Percentiles rank a stretch among this genome's conserved stretches.
Evolutionary conservation across 2,329 filamentous ascomycete genomes (phyloP).

Genomic region (Xylariaceae sp.): DNA sequence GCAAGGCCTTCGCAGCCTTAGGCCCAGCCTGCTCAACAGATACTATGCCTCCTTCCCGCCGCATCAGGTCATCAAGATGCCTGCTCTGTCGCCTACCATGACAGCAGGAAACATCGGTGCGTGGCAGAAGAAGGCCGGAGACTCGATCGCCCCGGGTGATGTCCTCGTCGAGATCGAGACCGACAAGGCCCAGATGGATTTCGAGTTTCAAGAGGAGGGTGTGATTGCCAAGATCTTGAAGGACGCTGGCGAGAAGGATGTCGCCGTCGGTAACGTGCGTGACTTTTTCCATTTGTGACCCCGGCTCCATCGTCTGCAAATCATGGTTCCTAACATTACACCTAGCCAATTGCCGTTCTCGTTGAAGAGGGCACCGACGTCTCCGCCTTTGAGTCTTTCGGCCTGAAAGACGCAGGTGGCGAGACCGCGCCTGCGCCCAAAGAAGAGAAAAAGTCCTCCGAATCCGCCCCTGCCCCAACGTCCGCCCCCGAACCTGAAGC

Average conservation of each 20-base stretch:
- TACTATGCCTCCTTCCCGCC: conserved; percentile 82
- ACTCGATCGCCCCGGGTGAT: conserved; percentile 82
- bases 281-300: background rate
- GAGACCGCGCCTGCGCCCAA: conserved; percentile 64
- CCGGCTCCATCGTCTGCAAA: conserved; percentile 4
- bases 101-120: conserved; percentile 90
- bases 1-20: conserved; percentile 52
- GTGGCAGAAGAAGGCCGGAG: conserved; percentile 97
- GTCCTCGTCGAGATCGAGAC: conserved; percentile 98
- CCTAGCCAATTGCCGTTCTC: conserved; percentile 88
- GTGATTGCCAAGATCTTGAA: conserved; percentile 91
- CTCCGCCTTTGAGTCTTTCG: conserved; percentile 83
- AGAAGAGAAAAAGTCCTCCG: conserved; percentile 61
- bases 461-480: conserved; percentile 53
- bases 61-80: conserved; percentile 96
- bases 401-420: conserved; percentile 84
- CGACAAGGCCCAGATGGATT: conserved; percentile 99
- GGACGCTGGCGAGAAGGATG: conserved; percentile 88
- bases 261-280: conserved; percentile 90
- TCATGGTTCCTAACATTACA: conserved; percentile 8
- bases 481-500: conserved; percentile 51
- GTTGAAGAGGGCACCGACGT: conserved; percentile 89
- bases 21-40: conserved; percentile 55
- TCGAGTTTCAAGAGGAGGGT: conserved; percentile 98
- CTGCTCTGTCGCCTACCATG: conserved; percentile 97